Conservation (phyloP, 2,329 filamentous ascomycete species). For the Epichloe sibirici region DNA sequence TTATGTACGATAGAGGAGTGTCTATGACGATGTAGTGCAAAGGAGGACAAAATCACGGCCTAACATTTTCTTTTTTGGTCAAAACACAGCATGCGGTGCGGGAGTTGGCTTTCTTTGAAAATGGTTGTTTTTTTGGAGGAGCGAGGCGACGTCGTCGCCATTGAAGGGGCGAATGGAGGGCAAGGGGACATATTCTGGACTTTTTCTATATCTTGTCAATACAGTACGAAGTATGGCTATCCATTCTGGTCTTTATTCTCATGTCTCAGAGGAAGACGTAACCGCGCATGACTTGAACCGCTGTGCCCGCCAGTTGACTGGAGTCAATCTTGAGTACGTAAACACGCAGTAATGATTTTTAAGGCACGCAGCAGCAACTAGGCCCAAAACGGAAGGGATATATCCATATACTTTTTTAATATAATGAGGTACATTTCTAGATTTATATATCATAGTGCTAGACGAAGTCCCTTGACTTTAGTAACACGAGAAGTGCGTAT, state of each 20-base stretch:
- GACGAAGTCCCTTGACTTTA: too few species aligned
- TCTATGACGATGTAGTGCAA: slow-evolving; percentile 13
- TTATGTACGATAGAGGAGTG: slow-evolving; percentile 23
- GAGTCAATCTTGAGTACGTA: slow-evolving; percentile 18
- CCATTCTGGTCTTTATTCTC: background rate
- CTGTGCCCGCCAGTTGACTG: slow-evolving; percentile 23
- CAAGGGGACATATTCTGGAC: background rate
- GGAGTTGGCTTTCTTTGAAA: slow-evolving; percentile 6
- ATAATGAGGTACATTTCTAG: too few species aligned
- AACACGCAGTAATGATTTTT: too few species aligned
- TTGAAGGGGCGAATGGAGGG: background rate
- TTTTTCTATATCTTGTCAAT: background rate
- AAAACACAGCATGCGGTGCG: slow-evolving; percentile 5
- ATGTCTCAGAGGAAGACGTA: slow-evolving; percentile 15
- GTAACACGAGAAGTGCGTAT: too few species aligned
- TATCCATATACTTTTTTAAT: too few species aligned
- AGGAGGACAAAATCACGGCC: slow-evolving; percentile 10
- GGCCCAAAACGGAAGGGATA: too few species aligned
- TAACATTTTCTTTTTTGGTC: slow-evolving; percentile 5
- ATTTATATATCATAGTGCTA: too few species aligned
- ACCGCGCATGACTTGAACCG: slow-evolving; percentile 24
- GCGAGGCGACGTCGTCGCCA: background rate
- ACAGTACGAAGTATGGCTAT: background rate
- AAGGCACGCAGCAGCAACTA: too few species aligned
- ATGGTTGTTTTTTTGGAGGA: background rate